Conservation (phyloP, 2,329 filamentous ascomycete species). For the Fusarium penzigii region DNA sequence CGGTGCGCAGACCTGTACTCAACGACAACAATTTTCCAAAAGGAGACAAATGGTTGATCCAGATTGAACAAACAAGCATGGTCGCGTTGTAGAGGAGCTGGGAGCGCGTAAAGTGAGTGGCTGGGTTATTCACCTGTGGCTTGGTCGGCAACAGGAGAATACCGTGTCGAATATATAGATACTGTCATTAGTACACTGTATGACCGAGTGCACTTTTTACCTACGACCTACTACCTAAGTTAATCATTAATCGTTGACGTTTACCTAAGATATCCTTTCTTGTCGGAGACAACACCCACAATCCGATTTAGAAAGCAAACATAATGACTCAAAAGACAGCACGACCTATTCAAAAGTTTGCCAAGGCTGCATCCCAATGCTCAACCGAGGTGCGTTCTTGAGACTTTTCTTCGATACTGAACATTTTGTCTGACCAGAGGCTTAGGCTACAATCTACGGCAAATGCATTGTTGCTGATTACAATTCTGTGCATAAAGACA, state of each 20-base stretch:
- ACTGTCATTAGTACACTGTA: neutral
- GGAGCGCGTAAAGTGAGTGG: slow-evolving; percentile 32
- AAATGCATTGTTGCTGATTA: slow-evolving; percentile 91
- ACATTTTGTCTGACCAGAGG: slow-evolving; percentile 3
- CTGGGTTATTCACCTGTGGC: slow-evolving; percentile 13
- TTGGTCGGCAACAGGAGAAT: neutral
- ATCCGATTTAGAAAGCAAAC: neutral
- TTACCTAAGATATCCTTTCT: too few relatives aligned
- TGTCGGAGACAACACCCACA: neutral
- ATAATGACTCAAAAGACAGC: slow-evolving; percentile 28
- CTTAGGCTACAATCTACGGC: slow-evolving; percentile 79
- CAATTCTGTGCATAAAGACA: slow-evolving; percentile 86
- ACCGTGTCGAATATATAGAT: too few relatives aligned
- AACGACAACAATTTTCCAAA: slow-evolving; percentile 3
- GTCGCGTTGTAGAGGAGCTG: slow-evolving; percentile 22
- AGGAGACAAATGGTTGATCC: slow-evolving; percentile 14
- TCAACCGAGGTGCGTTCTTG: slow-evolving; percentile 49
- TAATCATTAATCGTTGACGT: neutral
- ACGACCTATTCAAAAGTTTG: slow-evolving; percentile 58
- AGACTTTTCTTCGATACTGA: neutral
- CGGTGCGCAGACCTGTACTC: neutral
- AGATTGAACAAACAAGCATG: slow-evolving; percentile 23
- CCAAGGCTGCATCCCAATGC: slow-evolving; percentile 55
- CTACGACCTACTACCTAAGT: too few relatives aligned
- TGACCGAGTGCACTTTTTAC: too few relatives aligned